Conservation (phyloP, 1,284 basidiomycete genomes). For the Apiotrichum montevideense region DNA sequence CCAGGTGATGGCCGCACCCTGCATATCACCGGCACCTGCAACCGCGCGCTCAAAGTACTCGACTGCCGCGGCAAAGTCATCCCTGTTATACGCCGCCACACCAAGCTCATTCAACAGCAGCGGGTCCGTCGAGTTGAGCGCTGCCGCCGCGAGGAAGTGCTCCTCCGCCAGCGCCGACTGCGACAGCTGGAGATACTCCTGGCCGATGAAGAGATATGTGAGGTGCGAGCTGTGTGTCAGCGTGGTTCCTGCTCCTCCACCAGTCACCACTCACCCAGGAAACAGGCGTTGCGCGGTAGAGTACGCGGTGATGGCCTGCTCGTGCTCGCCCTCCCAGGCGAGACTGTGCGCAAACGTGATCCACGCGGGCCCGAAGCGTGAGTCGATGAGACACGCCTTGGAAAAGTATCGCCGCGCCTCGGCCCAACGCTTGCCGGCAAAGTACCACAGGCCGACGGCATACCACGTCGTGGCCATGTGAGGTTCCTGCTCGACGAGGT, state of each 20-base stretch:
- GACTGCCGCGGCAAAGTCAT: conserved; percentile 64
- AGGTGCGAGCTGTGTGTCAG: conserved; percentile 68
- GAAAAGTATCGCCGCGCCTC: conserved; percentile 89
- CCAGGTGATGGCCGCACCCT: conserved; percentile 78
- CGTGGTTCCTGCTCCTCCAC: too few species aligned
- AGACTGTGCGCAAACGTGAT: conserved; percentile 96
- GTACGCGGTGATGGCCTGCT: conserved; percentile 96
- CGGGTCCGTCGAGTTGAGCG: conserved; percentile 79
- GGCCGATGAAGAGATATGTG: conserved; percentile 91
- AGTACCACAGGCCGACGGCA: conserved; percentile 96
- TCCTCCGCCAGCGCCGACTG: conserved; percentile 78
- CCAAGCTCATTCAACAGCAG: conserved; percentile 87
- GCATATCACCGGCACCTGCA: conserved; percentile 67
- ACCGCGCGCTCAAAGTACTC: conserved; percentile 66
- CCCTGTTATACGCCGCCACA: conserved; percentile 81
- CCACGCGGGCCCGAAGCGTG: conserved; percentile 93
- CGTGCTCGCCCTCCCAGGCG: conserved; percentile 93
- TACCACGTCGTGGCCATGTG: conserved; percentile 94
- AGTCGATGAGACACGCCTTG: conserved; percentile 95
- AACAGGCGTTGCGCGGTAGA: conserved; percentile 93
- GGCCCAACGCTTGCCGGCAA: conserved; percentile 73
- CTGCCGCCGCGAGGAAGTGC: conserved; percentile 71
- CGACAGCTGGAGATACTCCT: conserved; percentile 82
- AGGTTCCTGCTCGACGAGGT: conserved; percentile 87
- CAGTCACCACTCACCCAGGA: conserved; percentile 64